Evolutionary conservation across 106 monocot species (phyloP), one percentile per base, ranked within the genome.

Genomic region (Acorus calamus): DNA sequence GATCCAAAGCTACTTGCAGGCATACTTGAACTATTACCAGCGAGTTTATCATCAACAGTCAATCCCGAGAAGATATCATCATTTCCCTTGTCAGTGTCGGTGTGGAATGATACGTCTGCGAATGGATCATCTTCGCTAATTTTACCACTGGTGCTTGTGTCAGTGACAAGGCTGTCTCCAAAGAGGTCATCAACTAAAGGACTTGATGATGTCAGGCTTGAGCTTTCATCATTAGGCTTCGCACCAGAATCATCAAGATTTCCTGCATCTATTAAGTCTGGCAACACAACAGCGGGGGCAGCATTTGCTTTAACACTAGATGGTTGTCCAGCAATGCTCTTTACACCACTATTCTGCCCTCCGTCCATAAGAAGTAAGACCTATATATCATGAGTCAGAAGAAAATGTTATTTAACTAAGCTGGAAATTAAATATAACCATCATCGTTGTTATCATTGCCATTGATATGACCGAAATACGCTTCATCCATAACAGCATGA

Each of bases 101-200:
- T 55, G 60, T 91, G 87, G 74, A 96, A 96, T 50, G 85, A 96
- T 47, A 96, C 96, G 65, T 88, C 91, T n/a, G 91, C 84, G 77
- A 96, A 96, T 55, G 96, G 90, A 72, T 96, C 96, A 63, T 69
- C 68, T 49, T 67, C 76, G 55, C 66, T 78, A 50, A 59, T 63
- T 58, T 63, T 66, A 42, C 50, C 65, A 51, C 46, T 49, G 59
- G 65, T 77, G 60, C 43, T 72, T 44, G 46, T 14, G 48, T 61
- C 76, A 48, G 69, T 47, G 59, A 76, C 56, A 44, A 71, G 59
- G 49, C 60, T 72, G 72, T 58, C 52, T 5, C 77, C 87, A 56
- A 91, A 85, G 7, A 91, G 72, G 74, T 90, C 86, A 78, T 90
- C 91, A 53, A 88, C 77, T 10, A 84, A 56, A 63, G 77, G 75